These are phyloP conservation scores for Ehretia macrophylla DNA, from an alignment of 257 asterid species.

Conservation along the genomic window DNA sequence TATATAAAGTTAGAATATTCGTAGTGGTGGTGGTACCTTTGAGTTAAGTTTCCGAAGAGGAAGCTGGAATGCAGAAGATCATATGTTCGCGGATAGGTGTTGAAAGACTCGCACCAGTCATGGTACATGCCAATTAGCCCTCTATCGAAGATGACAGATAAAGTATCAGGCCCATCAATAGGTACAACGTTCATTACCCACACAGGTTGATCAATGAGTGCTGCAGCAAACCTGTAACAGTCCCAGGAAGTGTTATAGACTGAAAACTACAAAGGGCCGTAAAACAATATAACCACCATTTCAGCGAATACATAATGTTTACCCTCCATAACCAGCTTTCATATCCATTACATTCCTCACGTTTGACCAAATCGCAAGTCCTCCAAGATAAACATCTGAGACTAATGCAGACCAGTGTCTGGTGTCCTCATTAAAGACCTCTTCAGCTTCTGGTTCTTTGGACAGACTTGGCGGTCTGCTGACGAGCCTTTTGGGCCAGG, in stretches of 20 bases:
- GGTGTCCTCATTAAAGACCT: constrained; percentile 58
- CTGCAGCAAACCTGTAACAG: constrained; percentile 78
- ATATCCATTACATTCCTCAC: constrained; percentile 89
- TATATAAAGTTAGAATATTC: not conserved
- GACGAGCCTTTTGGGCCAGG: constrained; percentile 86
- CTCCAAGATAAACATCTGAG: constrained; percentile 70
- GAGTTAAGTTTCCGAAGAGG: constrained; percentile 62
- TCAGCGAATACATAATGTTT: constrained; percentile 19
- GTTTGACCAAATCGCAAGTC: constrained; percentile 62
- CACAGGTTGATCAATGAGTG: constrained; percentile 50
- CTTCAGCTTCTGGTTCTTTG: constrained; percentile 45
- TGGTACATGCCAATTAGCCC: constrained; percentile 90
- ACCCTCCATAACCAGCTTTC: constrained; percentile 98
- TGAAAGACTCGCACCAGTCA: constrained; percentile 97
- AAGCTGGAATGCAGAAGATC: constrained; percentile 90
- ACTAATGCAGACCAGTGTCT: constrained; percentile 86
- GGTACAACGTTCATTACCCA: constrained; percentile 97
- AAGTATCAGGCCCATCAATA: constrained; percentile 61
- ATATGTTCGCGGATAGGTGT: constrained; percentile 83
- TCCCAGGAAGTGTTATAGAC: not conserved
- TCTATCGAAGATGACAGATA: constrained; percentile 70
- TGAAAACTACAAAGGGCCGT: not conserved
- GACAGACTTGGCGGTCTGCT: constrained; percentile 60
- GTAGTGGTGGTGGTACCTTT: constrained; percentile 48
- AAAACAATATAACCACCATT: not conserved